Percentiles rank a stretch among this genome's conserved stretches.
These are phyloP conservation scores for Hippophae tibetana DNA, from an alignment of 306 rosid species.

Conservation along the genomic window DNA sequence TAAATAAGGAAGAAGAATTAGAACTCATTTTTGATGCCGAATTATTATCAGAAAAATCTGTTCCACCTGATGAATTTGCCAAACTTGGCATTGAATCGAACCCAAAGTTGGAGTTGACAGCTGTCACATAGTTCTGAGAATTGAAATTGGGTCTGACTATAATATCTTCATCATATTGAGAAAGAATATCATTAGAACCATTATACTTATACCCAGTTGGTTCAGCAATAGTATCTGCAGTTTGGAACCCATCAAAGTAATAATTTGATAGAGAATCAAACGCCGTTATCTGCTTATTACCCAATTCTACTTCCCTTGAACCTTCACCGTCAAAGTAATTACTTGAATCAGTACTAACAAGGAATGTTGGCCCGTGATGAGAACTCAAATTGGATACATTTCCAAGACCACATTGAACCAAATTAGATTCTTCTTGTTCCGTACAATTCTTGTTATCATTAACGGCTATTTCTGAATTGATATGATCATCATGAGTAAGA, in stretches of 20 bases:
- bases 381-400: conserved; percentile 23
- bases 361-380: conserved; percentile 51
- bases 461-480: neutral
- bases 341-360: conserved; percentile 26
- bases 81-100: conserved; percentile 67
- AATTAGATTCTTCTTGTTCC: conserved; percentile 25
- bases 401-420: conserved; percentile 20
- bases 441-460: conserved; percentile 32
- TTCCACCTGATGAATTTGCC: conserved; percentile 61
- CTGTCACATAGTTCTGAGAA: conserved; percentile 23
- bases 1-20: conserved; percentile 22
- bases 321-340: conserved; percentile 31
- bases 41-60: conserved; percentile 64
- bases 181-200: conserved; percentile 6
- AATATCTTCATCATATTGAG: conserved; percentile 7
- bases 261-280: conserved; percentile 46
- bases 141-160: conserved; percentile 14
- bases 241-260: conserved; percentile 38
- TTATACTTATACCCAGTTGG: conserved; percentile 23
- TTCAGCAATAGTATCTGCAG: conserved; percentile 5
- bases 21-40: conserved; percentile 51
- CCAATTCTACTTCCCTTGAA: conserved; percentile 30
- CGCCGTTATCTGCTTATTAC: conserved; percentile 21
- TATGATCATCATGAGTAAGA: conserved; percentile 22
- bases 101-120: conserved; percentile 33